Conservation (phyloP, 495 filamentous ascomycete genomes). For the Coniosporium apollinis region DNA sequence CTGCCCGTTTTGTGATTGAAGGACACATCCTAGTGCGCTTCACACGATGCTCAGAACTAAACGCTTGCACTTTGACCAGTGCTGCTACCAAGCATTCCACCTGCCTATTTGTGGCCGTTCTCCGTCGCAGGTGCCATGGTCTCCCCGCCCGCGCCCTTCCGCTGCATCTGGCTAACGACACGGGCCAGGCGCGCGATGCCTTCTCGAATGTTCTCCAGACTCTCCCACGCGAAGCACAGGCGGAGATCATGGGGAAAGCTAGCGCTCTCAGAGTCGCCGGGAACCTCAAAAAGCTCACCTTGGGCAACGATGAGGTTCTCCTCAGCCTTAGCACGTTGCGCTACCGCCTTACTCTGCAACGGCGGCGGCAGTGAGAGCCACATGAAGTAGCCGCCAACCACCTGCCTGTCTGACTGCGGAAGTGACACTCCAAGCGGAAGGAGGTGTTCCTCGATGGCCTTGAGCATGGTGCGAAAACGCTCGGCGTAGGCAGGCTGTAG, state of each 20-base stretch:
- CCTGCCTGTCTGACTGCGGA: constrained; percentile 20
- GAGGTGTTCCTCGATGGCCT: constrained; percentile 38
- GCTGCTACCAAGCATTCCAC: too few relatives aligned
- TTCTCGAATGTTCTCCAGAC: constrained; percentile 46
- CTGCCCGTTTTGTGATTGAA: too few relatives aligned
- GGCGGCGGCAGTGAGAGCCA: constrained; percentile 49
- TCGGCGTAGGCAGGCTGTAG: constrained; percentile 37
- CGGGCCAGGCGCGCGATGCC: constrained; percentile 45
- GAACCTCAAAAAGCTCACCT: constrained; percentile 51
- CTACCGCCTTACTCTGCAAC: constrained; percentile 36
- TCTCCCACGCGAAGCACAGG: constrained; percentile 63
- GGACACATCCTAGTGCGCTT: too few relatives aligned
- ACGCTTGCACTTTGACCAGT: too few relatives aligned
- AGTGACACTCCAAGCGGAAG: constrained; percentile 39
- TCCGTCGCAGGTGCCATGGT: too few relatives aligned
- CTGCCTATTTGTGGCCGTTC: background rate
- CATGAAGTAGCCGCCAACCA: constrained; percentile 64
- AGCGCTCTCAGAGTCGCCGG: constrained; percentile 30
- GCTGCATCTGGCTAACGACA: constrained; percentile 23
- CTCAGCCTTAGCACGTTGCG: constrained; percentile 32
- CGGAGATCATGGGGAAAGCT: constrained; percentile 40
- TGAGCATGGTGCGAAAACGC: constrained; percentile 36
- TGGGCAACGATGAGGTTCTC: constrained; percentile 46
- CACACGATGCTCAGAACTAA: too few relatives aligned
- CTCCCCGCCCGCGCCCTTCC: constrained; percentile 1